Conservation (phyloP, 352 stramenopile genomes). For the Phytophthora hibernalis region DNA sequence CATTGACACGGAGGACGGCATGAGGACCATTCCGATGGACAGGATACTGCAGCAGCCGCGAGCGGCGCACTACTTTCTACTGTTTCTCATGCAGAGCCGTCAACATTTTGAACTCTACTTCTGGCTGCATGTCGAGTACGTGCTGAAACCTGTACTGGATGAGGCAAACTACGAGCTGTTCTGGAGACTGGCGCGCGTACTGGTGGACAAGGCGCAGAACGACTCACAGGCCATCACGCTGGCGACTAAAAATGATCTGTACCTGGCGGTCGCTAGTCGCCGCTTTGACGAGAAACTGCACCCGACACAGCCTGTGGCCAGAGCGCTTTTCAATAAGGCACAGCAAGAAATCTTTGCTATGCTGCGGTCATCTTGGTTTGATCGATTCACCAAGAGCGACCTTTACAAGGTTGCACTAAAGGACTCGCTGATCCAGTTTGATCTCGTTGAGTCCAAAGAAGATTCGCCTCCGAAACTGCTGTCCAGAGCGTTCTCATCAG, state of each 20-base stretch:
- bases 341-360: conserved; percentile 88
- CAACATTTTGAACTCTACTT: conserved; percentile 91
- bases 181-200: conserved; percentile 68
- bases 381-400: conserved; percentile 87
- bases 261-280: conserved; percentile 51
- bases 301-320: conserved; percentile 47
- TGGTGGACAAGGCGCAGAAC: conserved; percentile 78
- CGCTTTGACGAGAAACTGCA: conserved; percentile 55
- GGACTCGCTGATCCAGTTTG: conserved; percentile 72
- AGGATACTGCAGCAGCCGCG: conserved; percentile 78
- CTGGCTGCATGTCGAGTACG: conserved; percentile 89
- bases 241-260: conserved; percentile 75
- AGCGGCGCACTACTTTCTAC: conserved; percentile 85
- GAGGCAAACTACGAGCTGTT: conserved; percentile 58
- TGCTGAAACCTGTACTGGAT: conserved; percentile 77
- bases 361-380: conserved; percentile 82
- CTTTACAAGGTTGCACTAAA: conserved; percentile 83
- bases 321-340: conserved; percentile 62
- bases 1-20: conserved; percentile 81
- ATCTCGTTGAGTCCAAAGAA: conserved; percentile 63
- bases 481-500: conserved; percentile 64
- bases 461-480: conserved; percentile 76
- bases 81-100: conserved; percentile 88
- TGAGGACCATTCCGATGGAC: conserved; percentile 81
- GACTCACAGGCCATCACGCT: conserved; percentile 83